phyloP scores from a whole-genome alignment of 176 grass and related monocot species.

The Chloris gayana region DNA sequence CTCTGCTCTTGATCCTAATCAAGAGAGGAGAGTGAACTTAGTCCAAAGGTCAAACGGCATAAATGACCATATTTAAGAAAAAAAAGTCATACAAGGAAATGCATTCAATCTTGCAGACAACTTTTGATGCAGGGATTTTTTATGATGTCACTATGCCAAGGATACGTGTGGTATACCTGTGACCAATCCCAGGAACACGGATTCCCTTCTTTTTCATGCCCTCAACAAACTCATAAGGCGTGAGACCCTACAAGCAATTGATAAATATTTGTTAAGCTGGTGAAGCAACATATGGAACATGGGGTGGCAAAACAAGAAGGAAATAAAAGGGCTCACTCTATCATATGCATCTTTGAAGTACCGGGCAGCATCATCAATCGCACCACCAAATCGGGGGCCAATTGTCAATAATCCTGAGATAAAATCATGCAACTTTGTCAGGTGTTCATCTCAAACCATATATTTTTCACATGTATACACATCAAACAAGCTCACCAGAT shows the following conservation, averaged over 20 bases:
- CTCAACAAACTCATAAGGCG: slow-evolving; percentile 97
- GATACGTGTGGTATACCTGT: slow-evolving; percentile 57
- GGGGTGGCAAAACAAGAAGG: not conserved
- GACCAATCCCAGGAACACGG: slow-evolving; percentile 96
- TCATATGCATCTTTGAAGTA: slow-evolving; percentile 99
- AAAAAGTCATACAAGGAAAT: not conserved
- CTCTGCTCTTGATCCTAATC: slow-evolving; percentile 94
- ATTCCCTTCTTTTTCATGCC: slow-evolving; percentile 99
- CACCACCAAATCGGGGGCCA: slow-evolving; percentile 96
- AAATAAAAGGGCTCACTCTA: slow-evolving; percentile 56
- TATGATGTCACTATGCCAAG: slow-evolving; percentile 14
- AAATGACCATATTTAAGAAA: not conserved
- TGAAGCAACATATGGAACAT: slow-evolving; percentile 16
- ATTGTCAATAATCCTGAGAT: slow-evolving; percentile 88
- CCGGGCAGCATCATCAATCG: slow-evolving; percentile 98
- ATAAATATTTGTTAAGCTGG: slow-evolving; percentile 16
- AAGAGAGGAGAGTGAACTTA: slow-evolving; percentile 10
- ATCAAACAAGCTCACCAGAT: slow-evolving; percentile 67
- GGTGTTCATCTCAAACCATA: not conserved
- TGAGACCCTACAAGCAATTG: slow-evolving; percentile 61
- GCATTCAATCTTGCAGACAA: not conserved
- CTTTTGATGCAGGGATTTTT: slow-evolving; percentile 12
- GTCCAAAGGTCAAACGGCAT: slow-evolving; percentile 7
- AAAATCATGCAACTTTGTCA: slow-evolving; percentile 16
- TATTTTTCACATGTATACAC: slow-evolving; percentile 14